Evolutionary conservation across 202 grass and related monocot genomes (phyloP).

Genomic region (Digitaria exilis): DNA sequence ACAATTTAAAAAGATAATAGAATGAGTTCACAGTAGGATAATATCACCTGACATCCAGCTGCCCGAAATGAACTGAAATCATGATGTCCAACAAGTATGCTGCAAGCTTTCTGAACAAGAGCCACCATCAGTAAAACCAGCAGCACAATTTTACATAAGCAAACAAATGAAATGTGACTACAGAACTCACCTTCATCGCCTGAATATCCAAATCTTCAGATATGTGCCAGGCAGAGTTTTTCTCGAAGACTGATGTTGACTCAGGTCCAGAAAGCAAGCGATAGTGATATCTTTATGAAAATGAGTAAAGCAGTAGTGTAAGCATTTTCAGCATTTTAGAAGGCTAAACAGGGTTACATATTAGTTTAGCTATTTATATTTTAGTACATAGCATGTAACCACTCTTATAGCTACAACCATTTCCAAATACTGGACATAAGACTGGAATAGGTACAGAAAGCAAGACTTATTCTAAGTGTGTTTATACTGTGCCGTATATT

Average conservation of each 20-base stretch:
- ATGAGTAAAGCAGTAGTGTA: constrained; percentile 13
- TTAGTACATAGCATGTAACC: constrained; percentile 18
- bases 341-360: neutral
- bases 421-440: constrained; percentile 29
- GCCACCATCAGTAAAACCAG: constrained; percentile 20
- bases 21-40: constrained; percentile 15
- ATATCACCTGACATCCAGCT: constrained; percentile 83
- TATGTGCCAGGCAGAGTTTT: constrained; percentile 85
- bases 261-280: constrained; percentile 83
- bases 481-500: constrained; percentile 32
- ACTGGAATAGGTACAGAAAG: constrained; percentile 29
- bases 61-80: constrained; percentile 99
- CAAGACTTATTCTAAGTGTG: constrained; percentile 37
- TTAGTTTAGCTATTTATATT: constrained; percentile 16
- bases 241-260: constrained; percentile 77
- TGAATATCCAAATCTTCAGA: constrained; percentile 72
- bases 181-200: constrained; percentile 73
- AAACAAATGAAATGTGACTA: constrained; percentile 21
- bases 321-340: constrained; percentile 35
- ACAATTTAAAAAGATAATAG: constrained; percentile 9
- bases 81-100: constrained; percentile 77
- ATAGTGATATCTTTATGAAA: constrained; percentile 78
- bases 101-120: constrained; percentile 82
- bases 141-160: constrained; percentile 25
- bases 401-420: constrained; percentile 6